A percentile compares a stretch with the other conserved stretches of the same genome.
These are phyloP conservation scores for Blastobotrys raffinosifermentans DNA, from an alignment of 1,139 yeast species.

Conservation along the genomic window DNA sequence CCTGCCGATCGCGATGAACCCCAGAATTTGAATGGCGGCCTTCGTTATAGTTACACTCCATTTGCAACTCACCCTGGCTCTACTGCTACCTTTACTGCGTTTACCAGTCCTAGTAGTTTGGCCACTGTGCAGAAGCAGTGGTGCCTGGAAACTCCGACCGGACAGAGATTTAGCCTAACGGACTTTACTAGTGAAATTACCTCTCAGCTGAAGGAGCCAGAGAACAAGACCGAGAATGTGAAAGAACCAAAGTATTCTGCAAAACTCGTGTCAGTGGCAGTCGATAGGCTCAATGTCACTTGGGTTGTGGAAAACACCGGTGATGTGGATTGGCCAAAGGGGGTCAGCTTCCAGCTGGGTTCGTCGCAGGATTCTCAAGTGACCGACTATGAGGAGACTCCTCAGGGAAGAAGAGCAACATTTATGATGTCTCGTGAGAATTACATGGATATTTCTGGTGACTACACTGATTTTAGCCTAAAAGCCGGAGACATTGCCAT, in stretches of 20 bases:
- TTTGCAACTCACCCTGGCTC: conserved; percentile 10
- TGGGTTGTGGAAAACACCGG: background rate
- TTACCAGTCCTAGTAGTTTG: conserved; percentile 9
- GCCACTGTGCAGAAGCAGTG: conserved; percentile 11
- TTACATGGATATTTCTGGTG: no score
- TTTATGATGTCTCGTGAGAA: background rate
- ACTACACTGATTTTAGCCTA: no score
- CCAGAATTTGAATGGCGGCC: conserved; percentile 2
- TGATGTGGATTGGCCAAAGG: background rate
- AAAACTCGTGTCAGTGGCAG: background rate
- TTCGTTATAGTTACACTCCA: conserved; percentile 7
- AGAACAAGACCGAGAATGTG: background rate
- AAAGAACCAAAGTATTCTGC: background rate
- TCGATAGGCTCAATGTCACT: background rate
- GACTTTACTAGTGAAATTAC: conserved; percentile 2
- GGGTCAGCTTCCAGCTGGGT: background rate
- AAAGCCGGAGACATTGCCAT: no score
- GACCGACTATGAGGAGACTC: conserved; percentile 1
- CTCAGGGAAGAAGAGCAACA: background rate
- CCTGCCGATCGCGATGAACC: conserved; percentile 8
- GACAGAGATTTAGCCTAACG: conserved; percentile 8
- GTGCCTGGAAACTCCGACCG: conserved; percentile 12
- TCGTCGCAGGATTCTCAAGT: background rate
- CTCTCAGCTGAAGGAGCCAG: background rate
- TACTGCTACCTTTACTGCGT: conserved; percentile 11